Evolutionary conservation across 352 stramenopile species (phyloP), one percentile per base, ranked within the genome.

Genomic region (Aphanomyces astaci): DNA sequence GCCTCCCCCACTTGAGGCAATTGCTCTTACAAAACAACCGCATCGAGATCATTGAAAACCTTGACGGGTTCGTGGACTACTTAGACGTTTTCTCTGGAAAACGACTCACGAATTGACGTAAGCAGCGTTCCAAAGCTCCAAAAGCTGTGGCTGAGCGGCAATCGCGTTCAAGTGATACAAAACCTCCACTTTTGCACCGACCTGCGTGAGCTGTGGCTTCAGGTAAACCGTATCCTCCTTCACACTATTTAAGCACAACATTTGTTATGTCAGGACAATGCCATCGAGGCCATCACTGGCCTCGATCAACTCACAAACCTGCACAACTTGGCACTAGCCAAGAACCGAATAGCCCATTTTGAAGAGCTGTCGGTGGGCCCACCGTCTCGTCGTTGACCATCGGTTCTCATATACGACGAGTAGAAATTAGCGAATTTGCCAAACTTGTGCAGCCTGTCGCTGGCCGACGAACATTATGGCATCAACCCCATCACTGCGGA

Each of bases 381-480:
- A 13, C 0, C 48, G 33, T 4, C 2, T 24, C 27, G 13, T 40
- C 13, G 15, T 51, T 46, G 13, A 3, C 45, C 54, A 9, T 63
- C 28, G 32, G 19, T 69, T 24, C 3, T 55, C 39, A 43, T 43
- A 7, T 43, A 15, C 7, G 1, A 27, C n/a, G 27, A 10, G 11
- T 48, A 88, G 54, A 54, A 83, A 3, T 73, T 96, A 43, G 74
- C 75, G 0, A 77, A 75, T 39, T 70, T 95, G 11, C 71, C 90
- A 2, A 72, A 71, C 25, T 75, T 97, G 24, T 76, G 76, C 19
- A 66, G 74, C 0, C 66, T 96, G 43, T 74, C 76, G 2, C 84
- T 97, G 27, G 11, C 74, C n/a, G 87, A 95, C 63, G 78, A 84
- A 7, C 84, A 96, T 62, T 97, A 95, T 69, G 89, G 89, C 1